Percentiles rank a stretch among this genome's conserved stretches.
These are phyloP conservation scores for Claviceps digitariae DNA, from an alignment of 2,329 filamentous ascomycete genomes.

Conservation along the genomic window DNA sequence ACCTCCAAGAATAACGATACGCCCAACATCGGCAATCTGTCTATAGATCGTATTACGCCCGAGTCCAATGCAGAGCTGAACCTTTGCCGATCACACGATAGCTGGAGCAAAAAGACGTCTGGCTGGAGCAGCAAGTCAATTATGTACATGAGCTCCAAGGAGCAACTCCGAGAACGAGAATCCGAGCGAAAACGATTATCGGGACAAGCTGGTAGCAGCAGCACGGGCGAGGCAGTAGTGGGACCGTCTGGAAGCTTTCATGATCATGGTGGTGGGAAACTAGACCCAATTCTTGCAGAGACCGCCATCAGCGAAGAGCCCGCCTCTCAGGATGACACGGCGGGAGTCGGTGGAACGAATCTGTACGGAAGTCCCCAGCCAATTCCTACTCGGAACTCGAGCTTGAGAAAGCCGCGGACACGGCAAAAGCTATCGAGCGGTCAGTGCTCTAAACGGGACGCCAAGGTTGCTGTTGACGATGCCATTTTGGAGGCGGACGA, in stretches of 20 bases:
- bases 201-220: conserved; percentile 14
- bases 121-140: conserved; percentile 41
- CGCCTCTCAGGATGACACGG: conserved; percentile 12
- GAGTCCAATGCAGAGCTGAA: conserved; percentile 34
- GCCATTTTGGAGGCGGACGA: conserved; percentile 31
- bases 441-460: conserved; percentile 35
- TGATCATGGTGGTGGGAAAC: conserved; percentile 16
- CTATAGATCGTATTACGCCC: conserved; percentile 41
- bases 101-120: conserved; percentile 47
- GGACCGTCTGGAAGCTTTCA: conserved; percentile 19
- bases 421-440: conserved; percentile 39
- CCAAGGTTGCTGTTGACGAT: conserved; percentile 22
- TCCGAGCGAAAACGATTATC: conserved; percentile 43
- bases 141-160: conserved; percentile 63
- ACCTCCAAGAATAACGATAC: conserved; percentile 43
- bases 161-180: conserved; percentile 50
- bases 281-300: conserved; percentile 38
- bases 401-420: conserved; percentile 43
- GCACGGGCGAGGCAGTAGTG: conserved; percentile 11
- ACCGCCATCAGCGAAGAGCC: conserved; percentile 44
- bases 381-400: conserved; percentile 57
- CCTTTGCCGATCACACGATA: conserved; percentile 43
- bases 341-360: conserved; percentile 10
- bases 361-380: conserved; percentile 27
- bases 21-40: conserved; percentile 50